Conservation (phyloP, 1,139 yeast species). For the Wickerhamomyces sp. region DNA sequence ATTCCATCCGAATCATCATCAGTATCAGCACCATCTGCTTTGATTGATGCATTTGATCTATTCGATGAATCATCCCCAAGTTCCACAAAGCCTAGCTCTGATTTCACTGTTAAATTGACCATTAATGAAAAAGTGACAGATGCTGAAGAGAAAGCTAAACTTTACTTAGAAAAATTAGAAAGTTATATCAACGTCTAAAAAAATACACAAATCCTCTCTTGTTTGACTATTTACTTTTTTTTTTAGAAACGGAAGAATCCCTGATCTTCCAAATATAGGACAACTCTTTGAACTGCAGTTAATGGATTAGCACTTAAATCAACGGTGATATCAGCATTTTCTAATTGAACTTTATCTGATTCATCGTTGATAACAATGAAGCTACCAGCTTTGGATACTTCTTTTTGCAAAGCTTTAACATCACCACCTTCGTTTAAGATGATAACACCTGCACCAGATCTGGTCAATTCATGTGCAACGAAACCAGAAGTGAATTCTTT, state of each 20-base stretch:
- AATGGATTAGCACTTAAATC: conserved; percentile 47
- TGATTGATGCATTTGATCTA: conserved; percentile 19
- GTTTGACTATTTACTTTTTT: too few species aligned
- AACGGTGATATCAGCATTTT: conserved; percentile 48
- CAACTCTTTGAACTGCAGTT: conserved; percentile 67
- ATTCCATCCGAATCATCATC: conserved; percentile 8
- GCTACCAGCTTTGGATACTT: conserved; percentile 41
- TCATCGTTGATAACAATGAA: conserved; percentile 38
- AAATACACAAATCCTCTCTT: too few species aligned
- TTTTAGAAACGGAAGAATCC: conserved; percentile 61
- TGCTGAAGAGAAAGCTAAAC: conserved; percentile 41
- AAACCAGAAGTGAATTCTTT: conserved; percentile 43
- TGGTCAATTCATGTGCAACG: conserved; percentile 69
- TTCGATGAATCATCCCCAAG: too few species aligned
- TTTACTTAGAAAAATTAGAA: conserved; percentile 28
- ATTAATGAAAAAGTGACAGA: conserved; percentile 42
- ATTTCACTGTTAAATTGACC: conserved; percentile 38
- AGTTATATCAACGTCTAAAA: conserved; percentile 9
- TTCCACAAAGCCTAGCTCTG: conserved; percentile 16
- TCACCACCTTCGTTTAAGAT: conserved; percentile 39
- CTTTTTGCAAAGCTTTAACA: conserved; percentile 42
- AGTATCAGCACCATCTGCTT: conserved; percentile 16
- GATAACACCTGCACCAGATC: conserved; percentile 89
- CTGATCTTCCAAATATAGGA: conserved; percentile 68
- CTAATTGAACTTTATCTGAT: conserved; percentile 21